Evolutionary conservation across 306 rosid genomes (phyloP).

Genomic region (Glycine soja): DNA sequence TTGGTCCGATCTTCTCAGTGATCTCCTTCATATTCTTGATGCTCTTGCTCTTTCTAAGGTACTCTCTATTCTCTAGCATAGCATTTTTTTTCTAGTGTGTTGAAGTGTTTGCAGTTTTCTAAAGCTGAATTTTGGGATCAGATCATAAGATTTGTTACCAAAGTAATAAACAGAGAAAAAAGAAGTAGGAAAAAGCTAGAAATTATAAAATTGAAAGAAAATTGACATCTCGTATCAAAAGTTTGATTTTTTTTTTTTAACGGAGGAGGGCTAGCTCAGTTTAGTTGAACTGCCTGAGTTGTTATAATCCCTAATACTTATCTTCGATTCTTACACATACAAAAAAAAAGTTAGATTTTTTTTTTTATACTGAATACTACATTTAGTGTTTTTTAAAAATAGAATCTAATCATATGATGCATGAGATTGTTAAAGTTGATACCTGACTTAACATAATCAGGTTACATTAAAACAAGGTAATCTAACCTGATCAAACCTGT

Average conservation of each 20-base stretch:
- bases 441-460: too few relatives aligned
- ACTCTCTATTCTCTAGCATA: background rate
- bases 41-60: constrained; percentile 63
- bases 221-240: background rate
- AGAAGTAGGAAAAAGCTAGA: background rate
- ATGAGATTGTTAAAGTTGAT: background rate
- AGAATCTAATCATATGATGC: background rate
- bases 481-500: background rate
- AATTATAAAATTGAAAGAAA: background rate
- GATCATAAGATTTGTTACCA: background rate
- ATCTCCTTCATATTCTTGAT: constrained; percentile 67
- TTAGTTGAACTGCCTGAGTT: too few relatives aligned
- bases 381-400: too few relatives aligned
- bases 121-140: background rate
- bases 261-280: too few relatives aligned
- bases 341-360: background rate
- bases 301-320: too few relatives aligned
- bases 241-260: background rate
- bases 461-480: background rate
- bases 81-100: too few relatives aligned
- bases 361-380: background rate
- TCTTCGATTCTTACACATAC: too few relatives aligned
- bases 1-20: constrained; percentile 49
- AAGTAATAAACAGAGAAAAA: too few relatives aligned
- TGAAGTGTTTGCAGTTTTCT: too few relatives aligned